Conservation (phyloP, 257 asterid genomes). For the Mitragyna speciosa region DNA sequence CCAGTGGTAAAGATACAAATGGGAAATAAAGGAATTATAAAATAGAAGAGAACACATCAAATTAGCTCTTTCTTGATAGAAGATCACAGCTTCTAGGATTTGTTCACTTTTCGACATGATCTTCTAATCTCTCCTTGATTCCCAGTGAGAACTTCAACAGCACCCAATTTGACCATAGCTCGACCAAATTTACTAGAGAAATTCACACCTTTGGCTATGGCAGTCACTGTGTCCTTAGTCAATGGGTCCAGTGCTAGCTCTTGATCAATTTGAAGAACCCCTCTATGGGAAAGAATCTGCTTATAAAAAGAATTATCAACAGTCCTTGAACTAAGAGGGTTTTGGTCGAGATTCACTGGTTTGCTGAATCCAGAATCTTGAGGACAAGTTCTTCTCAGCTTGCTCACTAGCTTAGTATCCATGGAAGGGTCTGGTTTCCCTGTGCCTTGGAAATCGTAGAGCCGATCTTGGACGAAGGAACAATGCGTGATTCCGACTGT, state of each 20-base stretch:
- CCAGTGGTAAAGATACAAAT: no score
- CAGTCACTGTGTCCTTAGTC: background rate
- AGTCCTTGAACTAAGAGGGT: slow-evolving; percentile 27
- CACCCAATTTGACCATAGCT: slow-evolving; percentile 11
- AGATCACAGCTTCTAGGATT: background rate
- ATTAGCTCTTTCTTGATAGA: no score
- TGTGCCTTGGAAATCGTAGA: slow-evolving; percentile 48
- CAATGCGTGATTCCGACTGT: slow-evolving; percentile 59
- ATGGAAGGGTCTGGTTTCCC: slow-evolving; percentile 53
- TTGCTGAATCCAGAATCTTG: slow-evolving; percentile 24
- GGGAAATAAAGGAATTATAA: no score
- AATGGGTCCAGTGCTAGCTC: slow-evolving; percentile 34
- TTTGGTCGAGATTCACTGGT: slow-evolving; percentile 49
- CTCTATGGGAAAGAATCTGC: slow-evolving; percentile 37
- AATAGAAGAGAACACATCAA: no score
- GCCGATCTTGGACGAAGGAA: slow-evolving; percentile 39
- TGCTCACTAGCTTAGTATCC: slow-evolving; percentile 30
- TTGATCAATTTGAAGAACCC: slow-evolving; percentile 56
- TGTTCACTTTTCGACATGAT: slow-evolving; percentile 5
- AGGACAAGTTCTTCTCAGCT: slow-evolving; percentile 38
- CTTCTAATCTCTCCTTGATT: slow-evolving; percentile 5
- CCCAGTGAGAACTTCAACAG: background rate
- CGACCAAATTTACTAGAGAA: background rate
- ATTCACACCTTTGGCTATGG: background rate
- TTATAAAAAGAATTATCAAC: slow-evolving; percentile 52